Evolutionary conservation across 495 filamentous ascomycete genomes (phyloP).

Genomic region (Neurospora tetraspora): DNA sequence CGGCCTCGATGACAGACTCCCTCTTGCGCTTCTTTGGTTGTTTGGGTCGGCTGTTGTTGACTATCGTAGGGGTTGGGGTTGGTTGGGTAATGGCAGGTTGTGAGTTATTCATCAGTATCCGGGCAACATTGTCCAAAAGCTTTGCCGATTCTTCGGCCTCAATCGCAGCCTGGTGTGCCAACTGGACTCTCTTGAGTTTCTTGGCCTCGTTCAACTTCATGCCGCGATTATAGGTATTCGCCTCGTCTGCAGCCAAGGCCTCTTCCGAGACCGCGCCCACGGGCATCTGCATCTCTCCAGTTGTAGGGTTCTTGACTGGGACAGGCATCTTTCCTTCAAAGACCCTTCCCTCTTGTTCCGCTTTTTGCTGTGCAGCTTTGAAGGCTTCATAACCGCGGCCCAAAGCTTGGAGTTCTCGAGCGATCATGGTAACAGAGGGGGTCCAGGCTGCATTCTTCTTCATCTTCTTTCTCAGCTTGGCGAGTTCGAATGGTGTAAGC

Average conservation of each 20-base stretch:
- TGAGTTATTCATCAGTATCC: slow-evolving; percentile 34
- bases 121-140: slow-evolving; percentile 43
- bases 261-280: slow-evolving; percentile 41
- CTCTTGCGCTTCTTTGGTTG: slow-evolving; percentile 43
- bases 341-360: slow-evolving; percentile 54
- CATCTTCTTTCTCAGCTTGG: slow-evolving; percentile 86
- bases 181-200: slow-evolving; percentile 71
- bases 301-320: slow-evolving; percentile 35
- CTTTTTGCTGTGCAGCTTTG: slow-evolving; percentile 54
- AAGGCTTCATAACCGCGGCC: slow-evolving; percentile 72
- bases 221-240: slow-evolving; percentile 63
- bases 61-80: slow-evolving; percentile 7
- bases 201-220: slow-evolving; percentile 92
- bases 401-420: slow-evolving; percentile 67
- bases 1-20: slow-evolving; percentile 35
- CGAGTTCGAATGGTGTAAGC: slow-evolving; percentile 85
- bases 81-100: slow-evolving; percentile 3
- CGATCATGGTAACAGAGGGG: slow-evolving; percentile 93
- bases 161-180: slow-evolving; percentile 58
- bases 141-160: slow-evolving; percentile 55
- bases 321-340: slow-evolving; percentile 43
- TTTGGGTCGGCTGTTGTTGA: slow-evolving; percentile 14
- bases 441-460: slow-evolving; percentile 98
- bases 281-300: slow-evolving; percentile 35
- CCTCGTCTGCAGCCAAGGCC: slow-evolving; percentile 41